phyloP scores from a whole-genome alignment of 305 asterid species.

The Euphrasia arctica region DNA sequence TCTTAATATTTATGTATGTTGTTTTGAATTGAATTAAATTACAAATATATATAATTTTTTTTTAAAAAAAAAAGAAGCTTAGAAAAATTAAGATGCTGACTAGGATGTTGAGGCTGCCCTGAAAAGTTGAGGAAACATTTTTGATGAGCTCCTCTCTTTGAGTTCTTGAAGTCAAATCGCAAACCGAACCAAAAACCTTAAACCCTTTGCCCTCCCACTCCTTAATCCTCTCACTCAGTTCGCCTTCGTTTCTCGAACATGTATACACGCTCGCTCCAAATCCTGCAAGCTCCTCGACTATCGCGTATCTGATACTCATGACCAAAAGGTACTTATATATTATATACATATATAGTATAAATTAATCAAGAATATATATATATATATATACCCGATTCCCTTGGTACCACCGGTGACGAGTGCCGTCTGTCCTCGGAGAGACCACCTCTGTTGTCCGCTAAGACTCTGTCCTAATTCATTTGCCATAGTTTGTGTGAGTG shows the following conservation, averaged over 20 bases:
- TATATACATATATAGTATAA: no score
- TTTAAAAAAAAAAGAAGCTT: not conserved
- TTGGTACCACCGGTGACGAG: constrained; percentile 55
- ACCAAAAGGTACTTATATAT: no score
- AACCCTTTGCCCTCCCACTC: constrained; percentile 77
- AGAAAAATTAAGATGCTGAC: constrained; percentile 33
- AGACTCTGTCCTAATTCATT: constrained; percentile 20
- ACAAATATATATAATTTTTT: no score
- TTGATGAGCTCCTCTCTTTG: constrained; percentile 50
- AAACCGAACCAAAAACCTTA: constrained; percentile 48
- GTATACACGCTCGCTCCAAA: constrained; percentile 70
- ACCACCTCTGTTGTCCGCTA: constrained; percentile 38
- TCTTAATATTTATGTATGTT: no score
- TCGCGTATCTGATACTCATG: constrained; percentile 44
- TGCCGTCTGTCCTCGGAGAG: constrained; percentile 52
- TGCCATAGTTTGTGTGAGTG: constrained; percentile 25
- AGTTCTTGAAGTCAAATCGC: constrained; percentile 48
- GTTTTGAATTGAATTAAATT: no score
- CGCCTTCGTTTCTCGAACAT: constrained; percentile 56
- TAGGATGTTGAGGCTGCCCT: constrained; percentile 68
- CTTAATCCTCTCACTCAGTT: constrained; percentile 44
- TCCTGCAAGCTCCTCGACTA: constrained; percentile 73
- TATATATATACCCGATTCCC: not conserved
- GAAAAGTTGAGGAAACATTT: constrained; percentile 41
- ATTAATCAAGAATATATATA: not conserved